Conservation (phyloP, 208 protist species). For the Trypanosoma conorhini region DNA sequence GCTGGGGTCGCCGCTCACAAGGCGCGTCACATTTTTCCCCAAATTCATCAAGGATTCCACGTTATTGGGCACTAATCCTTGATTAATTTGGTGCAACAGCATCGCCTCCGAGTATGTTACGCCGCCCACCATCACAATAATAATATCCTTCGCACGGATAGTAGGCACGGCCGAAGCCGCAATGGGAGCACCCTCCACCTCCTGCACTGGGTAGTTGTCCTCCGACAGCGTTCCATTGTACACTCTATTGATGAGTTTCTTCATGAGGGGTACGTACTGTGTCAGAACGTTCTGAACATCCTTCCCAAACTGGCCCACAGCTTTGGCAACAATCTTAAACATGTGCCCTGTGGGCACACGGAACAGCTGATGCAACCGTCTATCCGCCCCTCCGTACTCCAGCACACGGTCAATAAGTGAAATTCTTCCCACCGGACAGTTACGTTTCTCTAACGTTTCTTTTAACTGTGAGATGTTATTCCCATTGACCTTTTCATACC, state of each 20-base stretch:
- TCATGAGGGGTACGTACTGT: conserved; percentile 94
- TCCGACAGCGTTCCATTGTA: conserved; percentile 81
- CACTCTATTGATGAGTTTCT: conserved; percentile 84
- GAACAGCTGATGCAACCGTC: conserved; percentile 78
- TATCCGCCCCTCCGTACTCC: conserved; percentile 62
- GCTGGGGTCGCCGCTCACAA: conserved; percentile 33
- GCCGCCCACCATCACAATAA: conserved; percentile 81
- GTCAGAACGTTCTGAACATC: conserved; percentile 97
- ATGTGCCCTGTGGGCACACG: conserved; percentile 68
- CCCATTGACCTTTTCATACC: conserved; percentile 69
- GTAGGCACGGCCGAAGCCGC: conserved; percentile 43
- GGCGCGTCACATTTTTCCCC: conserved; percentile 60
- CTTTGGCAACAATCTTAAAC: conserved; percentile 74
- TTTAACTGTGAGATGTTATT: conserved; percentile 74
- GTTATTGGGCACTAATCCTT: conserved; percentile 80
- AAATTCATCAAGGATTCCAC: conserved; percentile 78
- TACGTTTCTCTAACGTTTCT: conserved; percentile 55
- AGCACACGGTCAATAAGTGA: conserved; percentile 74
- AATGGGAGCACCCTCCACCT: conserved; percentile 63
- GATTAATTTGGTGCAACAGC: conserved; percentile 75
- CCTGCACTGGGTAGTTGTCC: conserved; percentile 68
- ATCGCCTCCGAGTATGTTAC: conserved; percentile 82
- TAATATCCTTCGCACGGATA: conserved; percentile 79
- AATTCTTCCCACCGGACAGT: conserved; percentile 60
- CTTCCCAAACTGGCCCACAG: conserved; percentile 81